A percentile compares a stretch with the other conserved stretches of the same genome.
phyloP scores from a whole-genome alignment of 2,329 filamentous ascomycete genomes.

The Colletotrichum limetticola region DNA sequence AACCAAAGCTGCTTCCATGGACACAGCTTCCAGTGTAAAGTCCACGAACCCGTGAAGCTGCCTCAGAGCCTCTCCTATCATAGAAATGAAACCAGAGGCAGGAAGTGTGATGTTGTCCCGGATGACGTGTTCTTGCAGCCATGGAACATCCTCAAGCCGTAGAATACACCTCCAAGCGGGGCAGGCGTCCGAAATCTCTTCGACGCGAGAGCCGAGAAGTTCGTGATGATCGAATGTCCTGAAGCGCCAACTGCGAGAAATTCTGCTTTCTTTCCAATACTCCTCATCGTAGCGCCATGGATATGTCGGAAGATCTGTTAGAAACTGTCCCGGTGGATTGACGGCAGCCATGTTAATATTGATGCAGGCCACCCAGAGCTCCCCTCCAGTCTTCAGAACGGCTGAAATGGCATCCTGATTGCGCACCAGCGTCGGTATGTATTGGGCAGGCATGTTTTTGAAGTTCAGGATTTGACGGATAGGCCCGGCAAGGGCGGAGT shows the following conservation, averaged over 20 bases:
- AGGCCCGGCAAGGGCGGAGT: slow-evolving; percentile 60
- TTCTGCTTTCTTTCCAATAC: slow-evolving; percentile 19
- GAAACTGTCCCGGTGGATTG: not conserved
- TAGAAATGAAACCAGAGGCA: slow-evolving; percentile 21
- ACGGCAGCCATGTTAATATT: slow-evolving; percentile 18
- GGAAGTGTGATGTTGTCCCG: slow-evolving; percentile 9
- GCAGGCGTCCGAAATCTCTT: slow-evolving; percentile 18
- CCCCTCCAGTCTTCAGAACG: slow-evolving; percentile 29
- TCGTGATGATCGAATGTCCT: slow-evolving; percentile 21
- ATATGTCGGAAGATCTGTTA: slow-evolving; percentile 23
- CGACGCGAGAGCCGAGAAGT: slow-evolving; percentile 21
- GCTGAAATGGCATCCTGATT: slow-evolving; percentile 1
- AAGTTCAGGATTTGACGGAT: slow-evolving; percentile 60
- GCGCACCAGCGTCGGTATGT: slow-evolving; percentile 16
- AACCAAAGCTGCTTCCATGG: slow-evolving; percentile 44
- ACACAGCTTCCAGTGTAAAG: slow-evolving; percentile 43
- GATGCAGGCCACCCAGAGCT: slow-evolving; percentile 19
- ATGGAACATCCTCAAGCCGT: slow-evolving; percentile 18
- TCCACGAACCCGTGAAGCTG: slow-evolving; percentile 27
- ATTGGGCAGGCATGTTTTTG: not conserved
- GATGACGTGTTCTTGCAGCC: slow-evolving; percentile 21
- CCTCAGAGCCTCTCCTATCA: slow-evolving; percentile 24
- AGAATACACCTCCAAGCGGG: slow-evolving; percentile 27
- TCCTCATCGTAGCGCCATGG: slow-evolving; percentile 22
- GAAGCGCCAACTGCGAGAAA: slow-evolving; percentile 21